Base-by-base conservation (phyloP, 2,329 filamentous ascomycete species). In the Fusarium sulawesiense region DNA sequence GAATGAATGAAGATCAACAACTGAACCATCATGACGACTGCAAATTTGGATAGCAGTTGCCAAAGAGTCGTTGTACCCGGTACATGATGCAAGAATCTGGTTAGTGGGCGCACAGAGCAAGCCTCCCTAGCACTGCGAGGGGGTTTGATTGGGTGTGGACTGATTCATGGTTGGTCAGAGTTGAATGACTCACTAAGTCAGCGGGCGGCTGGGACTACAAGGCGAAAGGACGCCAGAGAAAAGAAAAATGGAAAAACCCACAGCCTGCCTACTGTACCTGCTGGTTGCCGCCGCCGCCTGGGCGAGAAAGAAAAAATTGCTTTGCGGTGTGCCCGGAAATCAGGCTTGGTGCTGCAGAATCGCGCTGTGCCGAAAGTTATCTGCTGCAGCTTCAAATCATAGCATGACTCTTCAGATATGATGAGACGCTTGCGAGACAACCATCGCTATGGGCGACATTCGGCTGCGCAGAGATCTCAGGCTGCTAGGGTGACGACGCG, bases 71-170 rank as follows among this genome's bases (percentile, higher is more conserved):
- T 64, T 66, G 68, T 70, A 74, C 72, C 64, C 60, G 56, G 65
- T 72, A 77, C 74, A 67, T 75, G 60, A 56, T 62, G 44, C 34
- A 59, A 60, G 56, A 66, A 73, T 74, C 77, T 78, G 79, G 68
- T 78, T 68, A 78, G 66, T 71, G 69, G 71, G 72, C 75, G 76
- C 73, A 78, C 76, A 71, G 73, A 71, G 70, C 76, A 66, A 75
- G 74, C 69, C 73, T 76, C 71, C 66, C 65, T 73, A 66, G 60
- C 54, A 60, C 68, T 73, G 64, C 57, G 53, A 72, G 51, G 57
- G 69, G 68, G 60, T 68, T 65, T 29, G 42, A 55, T 60, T 66
- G 47, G 42, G 63, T 71, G 68, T 62, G 46, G 66, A 63, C 55
- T 56, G 32, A 58, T 51, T 48, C 50, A 47, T 76, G 73, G 65